phyloP scores from a whole-genome alignment of 345 rosid genomes.

The Eucalyptus shirleyi region DNA sequence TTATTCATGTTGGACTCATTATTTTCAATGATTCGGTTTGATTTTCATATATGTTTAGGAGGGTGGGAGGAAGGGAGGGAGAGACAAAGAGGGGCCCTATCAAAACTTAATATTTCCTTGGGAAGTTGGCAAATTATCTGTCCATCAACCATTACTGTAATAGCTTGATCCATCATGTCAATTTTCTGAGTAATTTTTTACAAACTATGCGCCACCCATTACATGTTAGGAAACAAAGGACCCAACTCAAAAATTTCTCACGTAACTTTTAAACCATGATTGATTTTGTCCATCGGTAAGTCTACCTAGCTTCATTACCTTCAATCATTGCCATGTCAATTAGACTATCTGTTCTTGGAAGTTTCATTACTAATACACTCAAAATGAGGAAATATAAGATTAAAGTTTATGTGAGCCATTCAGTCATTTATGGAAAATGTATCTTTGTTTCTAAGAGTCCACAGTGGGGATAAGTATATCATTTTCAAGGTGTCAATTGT shows the following conservation, averaged over 20 bases:
- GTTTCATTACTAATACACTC: background rate
- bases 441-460: background rate
- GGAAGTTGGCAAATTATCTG: background rate
- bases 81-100: background rate
- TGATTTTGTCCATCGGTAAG: background rate
- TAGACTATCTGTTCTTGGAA: background rate
- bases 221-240: background rate
- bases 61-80: background rate
- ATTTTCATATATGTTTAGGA: background rate
- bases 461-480: too few species aligned
- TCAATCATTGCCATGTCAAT: background rate
- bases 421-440: background rate
- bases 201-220: background rate
- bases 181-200: background rate
- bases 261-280: background rate
- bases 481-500: background rate
- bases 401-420: background rate
- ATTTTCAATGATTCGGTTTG: background rate
- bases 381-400: background rate
- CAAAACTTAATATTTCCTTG: background rate
- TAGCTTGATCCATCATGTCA: background rate
- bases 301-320: background rate
- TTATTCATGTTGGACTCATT: background rate
- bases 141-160: background rate
- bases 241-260: background rate